phyloP scores from a whole-genome alignment of 371 early-diverging fungal genomes.

The Mucor velutinosus region DNA sequence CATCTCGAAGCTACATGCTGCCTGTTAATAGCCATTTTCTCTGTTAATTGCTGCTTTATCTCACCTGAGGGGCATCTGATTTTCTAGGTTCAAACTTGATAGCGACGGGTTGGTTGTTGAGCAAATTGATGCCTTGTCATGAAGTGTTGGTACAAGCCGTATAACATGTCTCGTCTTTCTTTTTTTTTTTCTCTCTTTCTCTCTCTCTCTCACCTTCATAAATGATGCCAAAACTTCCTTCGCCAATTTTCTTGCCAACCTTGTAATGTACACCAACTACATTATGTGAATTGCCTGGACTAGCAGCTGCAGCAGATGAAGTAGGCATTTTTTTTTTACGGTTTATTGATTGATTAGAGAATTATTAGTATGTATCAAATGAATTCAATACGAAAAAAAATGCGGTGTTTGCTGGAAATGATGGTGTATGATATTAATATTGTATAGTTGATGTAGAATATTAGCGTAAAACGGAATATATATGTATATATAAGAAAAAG shows the following conservation, averaged over 20 bases:
- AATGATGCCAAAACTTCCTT: constrained; percentile 94
- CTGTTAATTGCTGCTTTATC: constrained; percentile 20
- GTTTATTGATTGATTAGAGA: not conserved
- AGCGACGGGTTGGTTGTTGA: constrained; percentile 84
- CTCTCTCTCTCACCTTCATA: constrained; percentile 78
- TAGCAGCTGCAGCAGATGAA: constrained; percentile 25
- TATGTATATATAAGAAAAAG: not conserved
- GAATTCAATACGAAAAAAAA: not conserved
- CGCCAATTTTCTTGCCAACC: constrained; percentile 94
- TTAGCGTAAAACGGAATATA: not conserved
- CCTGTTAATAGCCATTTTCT: no score
- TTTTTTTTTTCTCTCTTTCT: no score
- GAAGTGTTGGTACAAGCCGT: not conserved
- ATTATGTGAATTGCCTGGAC: constrained; percentile 40
- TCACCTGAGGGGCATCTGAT: constrained; percentile 91
- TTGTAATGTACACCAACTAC: constrained; percentile 93
- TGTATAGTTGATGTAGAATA: constrained; percentile 3
- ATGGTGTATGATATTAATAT: not conserved
- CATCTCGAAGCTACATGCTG: constrained; percentile 52
- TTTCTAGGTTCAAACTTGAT: constrained; percentile 96
- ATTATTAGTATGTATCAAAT: not conserved
- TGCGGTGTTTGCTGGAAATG: not conserved
- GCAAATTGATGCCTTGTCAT: constrained; percentile 62
- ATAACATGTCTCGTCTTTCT: not conserved
- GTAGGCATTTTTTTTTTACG: constrained; percentile 19